Evolutionary conservation across 306 rosid species (phyloP).

Genomic region (Astragalus membranaceus): DNA sequence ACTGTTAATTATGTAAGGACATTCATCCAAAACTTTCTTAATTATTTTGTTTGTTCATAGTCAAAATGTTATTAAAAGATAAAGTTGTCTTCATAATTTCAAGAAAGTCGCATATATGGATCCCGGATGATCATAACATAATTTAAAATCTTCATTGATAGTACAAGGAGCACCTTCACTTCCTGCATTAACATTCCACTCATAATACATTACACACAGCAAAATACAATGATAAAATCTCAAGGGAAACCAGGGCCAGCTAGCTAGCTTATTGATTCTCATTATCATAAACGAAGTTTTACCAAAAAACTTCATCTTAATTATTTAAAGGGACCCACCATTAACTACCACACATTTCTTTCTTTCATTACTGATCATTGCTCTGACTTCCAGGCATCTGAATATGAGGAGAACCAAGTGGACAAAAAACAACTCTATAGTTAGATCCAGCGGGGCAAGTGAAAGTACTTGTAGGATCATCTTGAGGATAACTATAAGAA

Average conservation of each 20-base stretch:
- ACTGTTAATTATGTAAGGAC: too few relatives aligned
- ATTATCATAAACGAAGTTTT: neutral
- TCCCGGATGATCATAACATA: neutral
- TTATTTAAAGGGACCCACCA: neutral
- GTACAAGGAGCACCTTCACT: neutral
- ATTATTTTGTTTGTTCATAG: too few relatives aligned
- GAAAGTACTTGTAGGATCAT: slow-evolving; percentile 40
- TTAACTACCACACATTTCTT: neutral
- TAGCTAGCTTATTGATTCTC: neutral
- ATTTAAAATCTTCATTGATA: neutral
- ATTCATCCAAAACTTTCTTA: too few relatives aligned
- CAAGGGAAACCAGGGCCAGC: neutral
- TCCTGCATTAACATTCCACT: neutral
- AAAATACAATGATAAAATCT: neutral
- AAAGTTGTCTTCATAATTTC: too few relatives aligned
- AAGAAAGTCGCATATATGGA: too few relatives aligned
- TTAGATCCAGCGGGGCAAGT: slow-evolving; percentile 44
- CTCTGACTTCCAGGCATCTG: slow-evolving; percentile 1
- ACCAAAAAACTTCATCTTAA: neutral
- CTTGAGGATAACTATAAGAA: slow-evolving; percentile 42
- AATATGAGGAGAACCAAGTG: slow-evolving; percentile 20
- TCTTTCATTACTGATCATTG: neutral
- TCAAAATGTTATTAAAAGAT: too few relatives aligned
- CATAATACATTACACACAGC: neutral
- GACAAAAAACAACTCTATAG: slow-evolving; percentile 40